A percentile compares a stretch with the other conserved stretches of the same genome.
Evolutionary conservation across 805 yeast genomes (phyloP).

Genomic region (Wickerhamomyces chaumierensis): DNA sequence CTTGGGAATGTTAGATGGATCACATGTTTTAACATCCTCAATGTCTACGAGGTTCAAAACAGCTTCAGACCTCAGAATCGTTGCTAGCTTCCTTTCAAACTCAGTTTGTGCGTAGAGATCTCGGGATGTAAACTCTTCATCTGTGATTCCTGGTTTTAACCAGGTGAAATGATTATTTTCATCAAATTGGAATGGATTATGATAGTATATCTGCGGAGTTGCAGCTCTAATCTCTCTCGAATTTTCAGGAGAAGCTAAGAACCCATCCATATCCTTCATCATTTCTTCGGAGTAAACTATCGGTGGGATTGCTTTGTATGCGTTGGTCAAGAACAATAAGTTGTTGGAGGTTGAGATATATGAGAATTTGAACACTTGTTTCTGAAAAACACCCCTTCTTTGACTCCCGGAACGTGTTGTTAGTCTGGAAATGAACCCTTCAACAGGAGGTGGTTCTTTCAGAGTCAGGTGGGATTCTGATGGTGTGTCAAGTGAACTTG

Average conservation of each 20-base stretch:
- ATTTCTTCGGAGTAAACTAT: conserved; percentile 25
- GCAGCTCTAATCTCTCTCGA: conserved; percentile 11
- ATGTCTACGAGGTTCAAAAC: conserved; percentile 50
- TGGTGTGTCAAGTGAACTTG: conserved; percentile 20
- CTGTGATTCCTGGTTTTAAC: conserved; percentile 32
- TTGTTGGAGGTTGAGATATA: conserved; percentile 58
- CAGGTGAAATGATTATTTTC: conserved; percentile 45
- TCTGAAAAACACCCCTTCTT: conserved; percentile 21
- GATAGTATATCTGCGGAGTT: conserved; percentile 30
- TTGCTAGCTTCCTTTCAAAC: conserved; percentile 46
- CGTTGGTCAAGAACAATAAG: conserved; percentile 45
- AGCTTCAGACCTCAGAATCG: conserved; percentile 46
- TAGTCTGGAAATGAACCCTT: conserved; percentile 64
- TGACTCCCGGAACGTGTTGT: conserved; percentile 37
- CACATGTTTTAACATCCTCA: conserved; percentile 25
- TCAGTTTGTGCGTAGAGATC: conserved; percentile 59
- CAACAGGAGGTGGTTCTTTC: conserved; percentile 62
- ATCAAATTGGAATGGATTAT: conserved; percentile 45
- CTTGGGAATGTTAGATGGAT: conserved; percentile 13
- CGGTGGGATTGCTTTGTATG: conserved; percentile 52
- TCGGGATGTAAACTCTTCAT: conserved; percentile 29
- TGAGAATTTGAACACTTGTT: conserved; percentile 37
- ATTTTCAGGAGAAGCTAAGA: conserved; percentile 17
- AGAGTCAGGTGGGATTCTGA: conserved; percentile 7
- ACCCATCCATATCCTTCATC: conserved; percentile 11